Evolutionary conservation across 257 asterid species (phyloP), one percentile per base, ranked within the genome.

Genomic region (Petunia secreta): DNA sequence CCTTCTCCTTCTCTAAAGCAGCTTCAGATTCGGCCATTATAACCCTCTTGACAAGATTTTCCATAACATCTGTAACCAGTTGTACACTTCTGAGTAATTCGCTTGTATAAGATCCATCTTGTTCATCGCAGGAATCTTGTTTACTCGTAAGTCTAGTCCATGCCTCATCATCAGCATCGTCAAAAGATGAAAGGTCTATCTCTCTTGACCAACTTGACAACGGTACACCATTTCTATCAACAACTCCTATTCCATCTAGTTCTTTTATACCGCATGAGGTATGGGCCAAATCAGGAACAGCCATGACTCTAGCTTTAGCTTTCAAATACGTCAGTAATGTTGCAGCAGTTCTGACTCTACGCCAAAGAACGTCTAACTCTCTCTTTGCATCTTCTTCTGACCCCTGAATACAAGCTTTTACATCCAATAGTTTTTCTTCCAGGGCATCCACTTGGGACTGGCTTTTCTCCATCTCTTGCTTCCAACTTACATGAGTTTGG

Each of bases 11-110:
- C 90, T 95, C 92, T 48, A 80, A 4, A 58, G 90, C 90, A 38
- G 92, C 90, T 90, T 93, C 98, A 76, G 94, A 91, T 87, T 95
- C 99, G 0, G 99, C 99, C 87, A 92, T 82, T 75, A 93, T 84
- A 79, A 87, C 91, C 81, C 97, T 95, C 84, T 93, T 93, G 75
- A 93, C 93, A 69, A 95, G 99, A 79, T 84, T 85, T 85, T 95
- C 99, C 99, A 95, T 93, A 36, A 93, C 97, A 86, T 92, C 90
- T 2, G 93, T 83, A 80, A 95, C 97, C 91, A 92, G 86, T 71
- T 92, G 90, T 82, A 91, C 97, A 63, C 97, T 89, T 80, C 85
- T 88, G 75, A 92, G 91, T 81, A 93, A 80, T 79, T 90, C 93
- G 52, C 86, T 86, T 15, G 81, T 86, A 83, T 93, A 95, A 85